Evolutionary conservation across 352 stramenopile species (phyloP), one percentile per base, ranked within the genome.

Genomic region (Globisporangium emineosum): DNA sequence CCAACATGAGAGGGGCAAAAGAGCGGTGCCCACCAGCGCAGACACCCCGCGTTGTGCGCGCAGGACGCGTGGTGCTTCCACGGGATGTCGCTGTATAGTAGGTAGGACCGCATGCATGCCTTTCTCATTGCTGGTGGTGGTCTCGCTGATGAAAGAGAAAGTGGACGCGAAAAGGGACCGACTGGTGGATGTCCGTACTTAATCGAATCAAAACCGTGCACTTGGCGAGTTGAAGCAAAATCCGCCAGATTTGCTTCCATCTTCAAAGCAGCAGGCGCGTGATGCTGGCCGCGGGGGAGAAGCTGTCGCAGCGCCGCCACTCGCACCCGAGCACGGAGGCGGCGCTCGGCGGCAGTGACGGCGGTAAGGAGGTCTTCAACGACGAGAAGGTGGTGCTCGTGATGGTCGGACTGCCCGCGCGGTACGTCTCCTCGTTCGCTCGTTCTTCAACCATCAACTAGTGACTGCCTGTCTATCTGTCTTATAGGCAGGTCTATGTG

Each of bases 351-450:
- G 27, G 23, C 0, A 1, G 21, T 33, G 47, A 57, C 50, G 42
- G 43, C 29, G 66, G 72, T 5, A 73, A 70, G 12, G 75, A 80
- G 58, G 75, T 83, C 13, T 83, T 83, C 59, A 80, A 78, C 45
- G 75, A 83, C 19, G 90, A 97, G 63, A 97, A 97, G 57, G 68
- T 98, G 8, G 83, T 97, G 55, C 83, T 98, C 23, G 82, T 97
- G 62, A 95, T 98, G 86, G 90, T 96, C 19, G 92, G 90, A 5
- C 70, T 98, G 9, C 92, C 92, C 1, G 92, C 83, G 5, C 90
- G 75, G 75, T 82, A 43, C 35, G 60, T 54, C 13, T 8, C 37
- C 37, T 13, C 37, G 6, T 33, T 33, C 8, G 32, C 42, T 17
- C 3, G 7, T 25, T 19, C 5, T 5, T 45, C 17, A 12, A 33